Evolutionary conservation across 208 protist genomes (phyloP).

Genomic region (Blastocrithidia nonstop): DNA sequence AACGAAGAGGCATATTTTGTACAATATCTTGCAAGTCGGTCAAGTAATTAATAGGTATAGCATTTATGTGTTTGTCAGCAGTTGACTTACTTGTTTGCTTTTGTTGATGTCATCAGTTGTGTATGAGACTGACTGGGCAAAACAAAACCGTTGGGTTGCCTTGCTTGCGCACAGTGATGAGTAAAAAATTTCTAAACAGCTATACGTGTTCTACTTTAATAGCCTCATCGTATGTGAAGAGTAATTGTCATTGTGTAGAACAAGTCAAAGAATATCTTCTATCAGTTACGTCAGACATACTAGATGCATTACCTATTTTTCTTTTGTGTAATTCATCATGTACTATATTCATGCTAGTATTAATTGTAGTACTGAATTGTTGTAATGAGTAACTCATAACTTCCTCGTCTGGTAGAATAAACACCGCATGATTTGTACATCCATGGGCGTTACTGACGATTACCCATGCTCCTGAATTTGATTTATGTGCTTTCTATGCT

Average conservation of each 20-base stretch:
- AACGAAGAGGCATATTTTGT: too few relatives aligned
- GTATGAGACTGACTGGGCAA: slow-evolving; percentile 12
- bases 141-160: slow-evolving; percentile 23
- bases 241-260: slow-evolving; percentile 10
- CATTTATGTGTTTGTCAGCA: too few relatives aligned
- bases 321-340: too few relatives aligned
- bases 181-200: slow-evolving; percentile 15
- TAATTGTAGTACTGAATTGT: too few relatives aligned
- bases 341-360: too few relatives aligned
- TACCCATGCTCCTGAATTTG: slow-evolving; percentile 23
- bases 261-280: not conserved
- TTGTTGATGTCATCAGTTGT: slow-evolving; percentile 29
- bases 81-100: too few relatives aligned
- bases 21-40: too few relatives aligned
- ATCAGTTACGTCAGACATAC: not conserved
- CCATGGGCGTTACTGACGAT: slow-evolving; percentile 13
- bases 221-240: slow-evolving; percentile 22
- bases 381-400: not conserved
- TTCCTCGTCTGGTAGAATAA: slow-evolving; percentile 19
- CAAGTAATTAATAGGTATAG: too few relatives aligned
- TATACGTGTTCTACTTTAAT: slow-evolving; percentile 39
- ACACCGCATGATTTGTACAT: slow-evolving; percentile 21
- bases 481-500: too few relatives aligned
- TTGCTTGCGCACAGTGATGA: slow-evolving; percentile 23
- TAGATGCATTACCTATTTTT: too few relatives aligned